Evolutionary conservation across 805 yeast species (phyloP).

Genomic region (Candida chilensis): DNA sequence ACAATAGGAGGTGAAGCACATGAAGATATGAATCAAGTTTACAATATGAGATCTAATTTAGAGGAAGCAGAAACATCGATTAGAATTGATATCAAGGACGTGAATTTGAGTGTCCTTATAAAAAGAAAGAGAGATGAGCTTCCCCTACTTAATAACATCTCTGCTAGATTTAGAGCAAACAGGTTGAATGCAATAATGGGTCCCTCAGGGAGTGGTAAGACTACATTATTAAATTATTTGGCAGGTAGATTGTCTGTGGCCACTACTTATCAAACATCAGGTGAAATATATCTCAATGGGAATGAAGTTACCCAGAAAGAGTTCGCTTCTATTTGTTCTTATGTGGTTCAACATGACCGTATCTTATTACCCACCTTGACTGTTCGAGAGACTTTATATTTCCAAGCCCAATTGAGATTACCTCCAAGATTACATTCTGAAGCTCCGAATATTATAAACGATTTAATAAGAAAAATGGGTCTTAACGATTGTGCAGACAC

Average conservation of each 20-base stretch:
- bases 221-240: conserved; percentile 25
- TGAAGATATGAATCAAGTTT: not conserved
- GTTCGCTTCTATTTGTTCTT: conserved; percentile 20
- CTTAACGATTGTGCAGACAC: conserved; percentile 34
- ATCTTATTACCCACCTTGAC: conserved; percentile 28
- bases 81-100: not conserved
- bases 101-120: not conserved
- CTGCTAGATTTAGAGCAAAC: conserved; percentile 19
- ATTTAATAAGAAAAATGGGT: conserved; percentile 24
- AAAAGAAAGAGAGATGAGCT: conserved; percentile 1
- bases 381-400: conserved; percentile 31
- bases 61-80: conserved; percentile 1
- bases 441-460: conserved; percentile 17
- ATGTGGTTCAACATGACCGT: conserved; percentile 31
- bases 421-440: conserved; percentile 15
- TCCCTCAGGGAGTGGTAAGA: conserved; percentile 36
- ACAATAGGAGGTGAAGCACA: conserved; percentile 18
- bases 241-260: conserved; percentile 14
- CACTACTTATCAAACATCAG: not conserved
- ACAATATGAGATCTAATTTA: not conserved
- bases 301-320: conserved; percentile 9
- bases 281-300: not conserved
- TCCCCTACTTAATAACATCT: conserved; percentile 13
- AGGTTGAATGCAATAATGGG: conserved; percentile 35
- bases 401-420: conserved; percentile 28